phyloP scores from a whole-genome alignment of 2,329 filamentous ascomycete genomes.

The Xylariaceae sp. region DNA sequence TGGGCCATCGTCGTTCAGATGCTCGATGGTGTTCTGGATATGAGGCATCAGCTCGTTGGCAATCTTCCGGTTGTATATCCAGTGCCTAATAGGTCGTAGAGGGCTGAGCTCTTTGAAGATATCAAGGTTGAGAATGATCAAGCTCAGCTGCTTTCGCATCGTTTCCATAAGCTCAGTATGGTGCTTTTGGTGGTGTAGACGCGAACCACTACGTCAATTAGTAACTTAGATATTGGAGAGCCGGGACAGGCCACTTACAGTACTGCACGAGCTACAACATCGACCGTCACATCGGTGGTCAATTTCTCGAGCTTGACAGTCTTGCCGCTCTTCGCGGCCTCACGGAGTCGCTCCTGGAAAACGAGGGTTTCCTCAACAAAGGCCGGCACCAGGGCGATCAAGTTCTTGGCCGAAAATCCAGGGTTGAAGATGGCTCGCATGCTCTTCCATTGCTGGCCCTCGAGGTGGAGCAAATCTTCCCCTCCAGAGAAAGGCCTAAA shows the following conservation, averaged over 20 bases:
- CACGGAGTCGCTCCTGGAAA: constrained; percentile 25
- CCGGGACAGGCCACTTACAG: constrained; percentile 24
- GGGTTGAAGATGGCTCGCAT: constrained; percentile 37
- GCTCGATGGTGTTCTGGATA: constrained; percentile 25
- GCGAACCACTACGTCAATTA: constrained; percentile 18
- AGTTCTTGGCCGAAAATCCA: constrained; percentile 37
- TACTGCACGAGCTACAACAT: constrained; percentile 30
- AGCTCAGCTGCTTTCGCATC: constrained; percentile 18
- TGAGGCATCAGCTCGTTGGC: constrained; percentile 26
- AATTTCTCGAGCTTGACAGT: constrained; percentile 29
- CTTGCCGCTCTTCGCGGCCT: constrained; percentile 21
- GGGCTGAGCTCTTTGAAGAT: constrained; percentile 20
- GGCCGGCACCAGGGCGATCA: constrained; percentile 34
- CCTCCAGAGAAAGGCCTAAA: constrained; percentile 32
- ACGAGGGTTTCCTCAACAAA: constrained; percentile 32
- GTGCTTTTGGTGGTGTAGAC: constrained; percentile 19
- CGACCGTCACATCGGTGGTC: constrained; percentile 28
- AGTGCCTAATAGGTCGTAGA: constrained; percentile 21
- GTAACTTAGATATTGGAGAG: constrained; percentile 3
- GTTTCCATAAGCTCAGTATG: constrained; percentile 17
- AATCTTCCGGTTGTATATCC: constrained; percentile 29
- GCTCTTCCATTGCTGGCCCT: constrained; percentile 39
- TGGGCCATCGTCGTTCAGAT: constrained; percentile 22
- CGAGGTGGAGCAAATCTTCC: constrained; percentile 34
- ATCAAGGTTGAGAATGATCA: constrained; percentile 22